phyloP scores from a whole-genome alignment of 1,284 basidiomycete genomes.

The Marasmius fiardii region DNA sequence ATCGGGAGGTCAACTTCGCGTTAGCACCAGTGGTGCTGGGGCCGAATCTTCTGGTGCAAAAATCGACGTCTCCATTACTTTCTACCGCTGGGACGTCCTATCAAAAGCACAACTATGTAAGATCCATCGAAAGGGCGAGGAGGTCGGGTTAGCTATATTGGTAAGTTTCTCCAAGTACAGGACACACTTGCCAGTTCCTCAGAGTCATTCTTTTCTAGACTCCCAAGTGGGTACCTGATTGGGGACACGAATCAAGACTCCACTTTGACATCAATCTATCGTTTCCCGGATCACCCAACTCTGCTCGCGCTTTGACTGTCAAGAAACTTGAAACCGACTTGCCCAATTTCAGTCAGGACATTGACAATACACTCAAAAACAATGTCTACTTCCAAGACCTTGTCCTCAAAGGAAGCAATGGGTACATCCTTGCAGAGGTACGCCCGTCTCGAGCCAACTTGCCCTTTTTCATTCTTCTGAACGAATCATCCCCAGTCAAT shows the following conservation, averaged over 20 bases:
- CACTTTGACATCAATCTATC: conserved; percentile 31
- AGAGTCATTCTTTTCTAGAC: not conserved
- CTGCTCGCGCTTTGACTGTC: conserved; percentile 22
- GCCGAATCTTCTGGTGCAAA: not conserved
- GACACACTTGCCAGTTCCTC: not conserved
- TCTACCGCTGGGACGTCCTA: not conserved
- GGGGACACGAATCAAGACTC: conserved; percentile 10
- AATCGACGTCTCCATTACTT: not conserved
- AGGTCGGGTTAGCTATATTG: not conserved
- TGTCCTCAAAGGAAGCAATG: conserved; percentile 28
- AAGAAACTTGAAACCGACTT: conserved; percentile 38
- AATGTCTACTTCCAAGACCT: conserved; percentile 28
- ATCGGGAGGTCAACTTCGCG: not conserved
- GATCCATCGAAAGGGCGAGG: not conserved
- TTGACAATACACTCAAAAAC: conserved; percentile 22
- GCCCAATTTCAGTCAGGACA: conserved; percentile 26
- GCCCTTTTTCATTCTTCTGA: not conserved
- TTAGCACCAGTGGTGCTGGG: not conserved
- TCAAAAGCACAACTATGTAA: not conserved
- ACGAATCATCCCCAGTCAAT: conserved; percentile 1
- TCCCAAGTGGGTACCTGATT: not conserved
- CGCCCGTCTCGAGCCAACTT: conserved; percentile 10
- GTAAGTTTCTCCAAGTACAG: not conserved
- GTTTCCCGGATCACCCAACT: conserved; percentile 24
- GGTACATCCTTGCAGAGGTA: conserved; percentile 26